A percentile compares a stretch with the other conserved stretches of the same genome.
phyloP scores from a whole-genome alignment of 768 basidiomycete genomes.

The Gloeophyllum trabeum region DNA sequence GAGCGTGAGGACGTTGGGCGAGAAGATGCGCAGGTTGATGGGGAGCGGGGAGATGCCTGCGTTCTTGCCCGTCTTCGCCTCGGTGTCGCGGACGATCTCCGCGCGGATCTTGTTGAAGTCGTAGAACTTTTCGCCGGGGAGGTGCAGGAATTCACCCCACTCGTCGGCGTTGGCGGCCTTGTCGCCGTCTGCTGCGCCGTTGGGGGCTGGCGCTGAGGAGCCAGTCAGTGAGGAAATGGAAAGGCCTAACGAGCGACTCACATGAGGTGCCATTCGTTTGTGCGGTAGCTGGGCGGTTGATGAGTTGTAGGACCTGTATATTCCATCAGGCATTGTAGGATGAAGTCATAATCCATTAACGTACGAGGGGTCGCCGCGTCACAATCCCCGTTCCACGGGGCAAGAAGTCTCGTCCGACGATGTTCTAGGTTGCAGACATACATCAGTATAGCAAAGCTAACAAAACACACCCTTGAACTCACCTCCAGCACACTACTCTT shows the following conservation, averaged over 20 bases:
- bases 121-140: constrained; percentile 95
- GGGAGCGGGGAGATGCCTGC: constrained; percentile 96
- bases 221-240: neutral
- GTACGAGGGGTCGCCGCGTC: constrained; percentile 90
- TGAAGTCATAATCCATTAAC: constrained; percentile 18
- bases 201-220: constrained; percentile 20
- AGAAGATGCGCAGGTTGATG: constrained; percentile 96
- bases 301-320: constrained; percentile 93
- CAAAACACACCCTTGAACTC: constrained; percentile 10
- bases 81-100: constrained; percentile 94
- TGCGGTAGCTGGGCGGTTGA: constrained; percentile 59
- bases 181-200: constrained; percentile 47
- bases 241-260: neutral
- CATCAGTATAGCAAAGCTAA: neutral
- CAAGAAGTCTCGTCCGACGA: constrained; percentile 95
- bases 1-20: constrained; percentile 92
- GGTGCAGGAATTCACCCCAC: constrained; percentile 98
- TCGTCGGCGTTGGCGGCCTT: constrained; percentile 84
- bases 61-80: constrained; percentile 97
- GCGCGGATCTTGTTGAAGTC: constrained; percentile 96
- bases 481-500: constrained; percentile 93
- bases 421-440: constrained; percentile 68
- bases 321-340: too few relatives aligned
- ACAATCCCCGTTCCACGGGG: constrained; percentile 99
- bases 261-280: neutral